Evolutionary conservation across 176 grass and related monocot species (phyloP).

Genomic region (Bromus sterilis): DNA sequence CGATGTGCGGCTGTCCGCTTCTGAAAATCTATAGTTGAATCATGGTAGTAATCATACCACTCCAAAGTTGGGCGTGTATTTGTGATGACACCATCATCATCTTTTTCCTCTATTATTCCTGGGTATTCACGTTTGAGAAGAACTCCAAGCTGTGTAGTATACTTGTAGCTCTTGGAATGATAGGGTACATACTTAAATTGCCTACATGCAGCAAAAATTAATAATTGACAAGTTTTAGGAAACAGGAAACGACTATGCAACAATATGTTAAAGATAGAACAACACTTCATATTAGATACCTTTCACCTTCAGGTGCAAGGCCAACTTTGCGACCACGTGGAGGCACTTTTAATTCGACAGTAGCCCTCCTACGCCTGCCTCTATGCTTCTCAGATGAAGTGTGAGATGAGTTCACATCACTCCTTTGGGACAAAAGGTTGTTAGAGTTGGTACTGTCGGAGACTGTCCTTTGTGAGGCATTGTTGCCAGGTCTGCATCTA

Average conservation of each 20-base stretch:
- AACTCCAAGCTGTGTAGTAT: not conserved
- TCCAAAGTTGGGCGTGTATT: not conserved
- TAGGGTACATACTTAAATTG: not conserved
- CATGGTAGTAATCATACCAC: not conserved
- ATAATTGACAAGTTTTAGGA: not conserved
- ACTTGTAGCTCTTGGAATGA: not conserved
- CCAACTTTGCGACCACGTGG: not conserved
- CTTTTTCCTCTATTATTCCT: not conserved
- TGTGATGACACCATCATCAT: not conserved
- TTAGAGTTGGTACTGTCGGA: not conserved
- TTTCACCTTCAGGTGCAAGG: not conserved
- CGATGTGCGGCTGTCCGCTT: not conserved
- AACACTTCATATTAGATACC: not conserved
- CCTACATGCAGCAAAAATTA: not conserved
- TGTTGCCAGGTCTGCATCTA: no score
- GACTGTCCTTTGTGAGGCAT: no score
- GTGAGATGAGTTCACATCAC: not conserved
- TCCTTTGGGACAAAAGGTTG: not conserved
- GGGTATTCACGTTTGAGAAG: not conserved
- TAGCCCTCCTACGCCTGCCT: not conserved
- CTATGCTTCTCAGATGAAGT: not conserved
- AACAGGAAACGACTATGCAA: not conserved
- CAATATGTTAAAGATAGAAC: not conserved
- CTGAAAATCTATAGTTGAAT: not conserved
- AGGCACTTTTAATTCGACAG: not conserved